phyloP scores from a whole-genome alignment of 2,329 filamentous ascomycete genomes.

The Monosporascus sp. region DNA sequence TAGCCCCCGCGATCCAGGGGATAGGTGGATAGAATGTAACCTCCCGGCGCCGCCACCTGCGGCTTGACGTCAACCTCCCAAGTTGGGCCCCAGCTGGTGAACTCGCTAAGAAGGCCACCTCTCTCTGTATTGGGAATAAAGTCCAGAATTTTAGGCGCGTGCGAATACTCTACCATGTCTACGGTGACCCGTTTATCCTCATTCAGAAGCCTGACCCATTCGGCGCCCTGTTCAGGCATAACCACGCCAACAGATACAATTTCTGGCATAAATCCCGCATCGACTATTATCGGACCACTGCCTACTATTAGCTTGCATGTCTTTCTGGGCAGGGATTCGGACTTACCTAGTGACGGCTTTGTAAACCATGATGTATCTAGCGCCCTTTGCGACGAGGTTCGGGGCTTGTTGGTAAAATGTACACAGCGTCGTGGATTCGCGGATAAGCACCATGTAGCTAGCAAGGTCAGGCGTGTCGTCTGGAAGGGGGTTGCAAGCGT shows the following conservation, averaged over 20 bases:
- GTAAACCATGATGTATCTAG: slow-evolving; percentile 37
- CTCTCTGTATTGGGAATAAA: slow-evolving; percentile 11
- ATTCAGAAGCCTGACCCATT: slow-evolving; percentile 18
- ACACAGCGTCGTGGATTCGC: slow-evolving; percentile 24
- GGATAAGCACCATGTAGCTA: slow-evolving; percentile 35
- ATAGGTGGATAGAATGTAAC: slow-evolving; percentile 47
- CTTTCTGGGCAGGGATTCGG: slow-evolving; percentile 5
- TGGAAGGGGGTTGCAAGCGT: slow-evolving; percentile 35
- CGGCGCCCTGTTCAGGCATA: slow-evolving; percentile 13
- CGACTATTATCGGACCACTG: not conserved
- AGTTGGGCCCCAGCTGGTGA: slow-evolving; percentile 41
- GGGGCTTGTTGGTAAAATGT: slow-evolving; percentile 29
- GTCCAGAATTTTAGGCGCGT: slow-evolving; percentile 7
- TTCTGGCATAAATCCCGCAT: not conserved
- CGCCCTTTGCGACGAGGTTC: slow-evolving; percentile 37
- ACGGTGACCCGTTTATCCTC: slow-evolving; percentile 17
- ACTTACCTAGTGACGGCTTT: slow-evolving; percentile 17
- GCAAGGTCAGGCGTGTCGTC: slow-evolving; percentile 35
- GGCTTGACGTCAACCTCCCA: slow-evolving; percentile 44
- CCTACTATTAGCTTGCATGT: too few relatives aligned
- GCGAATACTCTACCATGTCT: slow-evolving; percentile 9
- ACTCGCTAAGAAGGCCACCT: slow-evolving; percentile 33
- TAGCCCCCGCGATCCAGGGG: slow-evolving; percentile 37
- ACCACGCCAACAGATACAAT: slow-evolving; percentile 13
- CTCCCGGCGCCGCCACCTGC: slow-evolving; percentile 42